A percentile compares a stretch with the other conserved stretches of the same genome.
Evolutionary conservation across 371 early-diverging fungal species (phyloP).

Genomic region (Mucor racemosus): DNA sequence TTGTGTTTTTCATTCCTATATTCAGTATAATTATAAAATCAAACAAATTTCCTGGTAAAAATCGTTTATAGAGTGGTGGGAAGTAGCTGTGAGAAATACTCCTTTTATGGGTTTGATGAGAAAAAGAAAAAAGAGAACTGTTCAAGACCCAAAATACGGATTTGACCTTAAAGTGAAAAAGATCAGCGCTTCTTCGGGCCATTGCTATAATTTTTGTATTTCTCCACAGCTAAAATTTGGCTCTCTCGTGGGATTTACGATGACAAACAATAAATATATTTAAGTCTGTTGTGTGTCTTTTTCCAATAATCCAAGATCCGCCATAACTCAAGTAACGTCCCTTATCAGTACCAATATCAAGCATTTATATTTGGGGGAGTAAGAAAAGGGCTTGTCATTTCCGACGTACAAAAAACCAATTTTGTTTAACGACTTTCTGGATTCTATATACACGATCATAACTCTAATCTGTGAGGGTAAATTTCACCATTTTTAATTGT

Average conservation of each 20-base stretch:
- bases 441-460: not conserved
- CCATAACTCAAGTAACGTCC: conserved; percentile 1
- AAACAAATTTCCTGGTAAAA: not conserved
- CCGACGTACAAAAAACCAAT: conserved; percentile 1
- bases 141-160: not conserved
- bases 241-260: conserved; percentile 23
- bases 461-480: not conserved
- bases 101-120: conserved; percentile 4
- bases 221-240: not conserved
- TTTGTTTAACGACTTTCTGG: conserved; percentile 4
- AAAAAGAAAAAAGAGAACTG: not conserved
- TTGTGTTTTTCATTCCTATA: not conserved
- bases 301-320: conserved; percentile 7
- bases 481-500: conserved; percentile 1
- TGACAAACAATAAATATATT: conserved; percentile 24
- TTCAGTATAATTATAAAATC: not conserved
- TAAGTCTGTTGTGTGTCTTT: not conserved
- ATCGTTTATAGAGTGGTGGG: not conserved
- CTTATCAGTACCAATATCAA: not conserved
- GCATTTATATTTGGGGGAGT: not conserved
- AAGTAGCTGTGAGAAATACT: not conserved
- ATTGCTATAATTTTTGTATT: too few species aligned
- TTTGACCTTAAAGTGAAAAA: not conserved
- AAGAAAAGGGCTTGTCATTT: not conserved
- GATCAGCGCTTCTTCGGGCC: not conserved